phyloP scores from a whole-genome alignment of 139 green algal genomes.

The Eudorina sp. region DNA sequence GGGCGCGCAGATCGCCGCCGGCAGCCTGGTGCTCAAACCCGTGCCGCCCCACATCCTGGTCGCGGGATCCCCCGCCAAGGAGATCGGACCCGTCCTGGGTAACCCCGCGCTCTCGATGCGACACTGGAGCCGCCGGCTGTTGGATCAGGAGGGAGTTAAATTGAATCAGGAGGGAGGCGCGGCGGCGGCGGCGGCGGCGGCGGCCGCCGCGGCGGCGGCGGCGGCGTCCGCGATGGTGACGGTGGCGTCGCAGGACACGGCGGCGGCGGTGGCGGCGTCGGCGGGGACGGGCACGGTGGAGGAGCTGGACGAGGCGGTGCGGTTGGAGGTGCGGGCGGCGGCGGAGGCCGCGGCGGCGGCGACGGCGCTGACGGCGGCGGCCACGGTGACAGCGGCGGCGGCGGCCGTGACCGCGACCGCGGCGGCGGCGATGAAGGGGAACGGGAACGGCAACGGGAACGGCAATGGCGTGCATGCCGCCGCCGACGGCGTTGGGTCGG shows the following conservation, averaged over 20 bases:
- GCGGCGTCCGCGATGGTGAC: background rate
- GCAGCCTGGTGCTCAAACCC: slow-evolving; percentile 92
- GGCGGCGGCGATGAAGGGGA: no score
- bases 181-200: background rate
- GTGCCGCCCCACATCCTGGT: slow-evolving; percentile 88
- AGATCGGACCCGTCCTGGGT: slow-evolving; percentile 80
- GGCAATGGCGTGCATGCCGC: no score
- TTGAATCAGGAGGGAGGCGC: background rate
- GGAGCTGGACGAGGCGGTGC: background rate
- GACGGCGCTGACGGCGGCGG: background rate
- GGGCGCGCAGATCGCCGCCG: slow-evolving; percentile 89
- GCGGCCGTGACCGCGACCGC: background rate
- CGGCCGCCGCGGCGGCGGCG: background rate
- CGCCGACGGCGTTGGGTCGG: no score
- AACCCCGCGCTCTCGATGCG: slow-evolving; percentile 65
- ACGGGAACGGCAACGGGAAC: no score
- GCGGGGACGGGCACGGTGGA: background rate
- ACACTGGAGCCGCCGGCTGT: slow-evolving; percentile 53
- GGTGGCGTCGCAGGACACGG: background rate
- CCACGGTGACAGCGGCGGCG: background rate
- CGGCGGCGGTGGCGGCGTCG: background rate
- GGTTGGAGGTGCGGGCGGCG: no score
- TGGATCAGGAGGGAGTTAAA: no score
- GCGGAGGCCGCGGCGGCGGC: background rate
- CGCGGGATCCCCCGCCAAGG: slow-evolving; percentile 88